Conservation (phyloP, 306 rosid species). For the Corylus avellana region DNA sequence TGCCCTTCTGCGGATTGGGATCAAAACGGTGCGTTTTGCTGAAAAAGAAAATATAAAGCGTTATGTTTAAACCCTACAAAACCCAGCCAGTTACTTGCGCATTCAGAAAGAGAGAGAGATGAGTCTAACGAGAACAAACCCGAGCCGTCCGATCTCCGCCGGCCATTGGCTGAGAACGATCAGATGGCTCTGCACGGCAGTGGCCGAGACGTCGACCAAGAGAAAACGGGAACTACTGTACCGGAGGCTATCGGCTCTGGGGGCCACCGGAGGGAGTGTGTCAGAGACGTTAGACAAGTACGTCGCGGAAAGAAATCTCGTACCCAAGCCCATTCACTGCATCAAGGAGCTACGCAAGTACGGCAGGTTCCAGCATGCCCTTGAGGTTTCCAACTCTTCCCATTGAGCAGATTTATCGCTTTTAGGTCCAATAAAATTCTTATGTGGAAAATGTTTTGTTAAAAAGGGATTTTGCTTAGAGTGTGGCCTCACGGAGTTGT, state of each 20-base stretch:
- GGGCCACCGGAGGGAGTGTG: slow-evolving; percentile 59
- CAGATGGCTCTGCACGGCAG: slow-evolving; percentile 46
- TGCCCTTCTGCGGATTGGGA: no score
- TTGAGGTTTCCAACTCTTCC: slow-evolving; percentile 51
- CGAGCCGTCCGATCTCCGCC: slow-evolving; percentile 32
- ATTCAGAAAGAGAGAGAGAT: neutral
- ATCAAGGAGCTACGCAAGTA: slow-evolving; percentile 65
- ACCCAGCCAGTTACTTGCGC: neutral
- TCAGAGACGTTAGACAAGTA: slow-evolving; percentile 53
- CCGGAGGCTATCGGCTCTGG: slow-evolving; percentile 56
- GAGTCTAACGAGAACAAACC: slow-evolving; percentile 41
- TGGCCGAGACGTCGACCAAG: neutral
- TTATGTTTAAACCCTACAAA: slow-evolving; percentile 29
- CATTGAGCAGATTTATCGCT: no score
- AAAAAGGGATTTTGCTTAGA: no score
- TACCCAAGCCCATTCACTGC: slow-evolving; percentile 46
- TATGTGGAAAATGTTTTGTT: no score
- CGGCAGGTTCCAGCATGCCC: slow-evolving; percentile 49
- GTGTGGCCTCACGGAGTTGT: no score
- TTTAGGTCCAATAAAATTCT: no score
- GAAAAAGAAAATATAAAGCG: no score
- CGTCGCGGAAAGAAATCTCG: slow-evolving; percentile 54
- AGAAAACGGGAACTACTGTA: slow-evolving; percentile 36
- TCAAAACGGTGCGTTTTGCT: no score
- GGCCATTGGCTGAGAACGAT: slow-evolving; percentile 36